Base-by-base conservation (phyloP, 306 rosid species). In the Carpinus fangiana region DNA sequence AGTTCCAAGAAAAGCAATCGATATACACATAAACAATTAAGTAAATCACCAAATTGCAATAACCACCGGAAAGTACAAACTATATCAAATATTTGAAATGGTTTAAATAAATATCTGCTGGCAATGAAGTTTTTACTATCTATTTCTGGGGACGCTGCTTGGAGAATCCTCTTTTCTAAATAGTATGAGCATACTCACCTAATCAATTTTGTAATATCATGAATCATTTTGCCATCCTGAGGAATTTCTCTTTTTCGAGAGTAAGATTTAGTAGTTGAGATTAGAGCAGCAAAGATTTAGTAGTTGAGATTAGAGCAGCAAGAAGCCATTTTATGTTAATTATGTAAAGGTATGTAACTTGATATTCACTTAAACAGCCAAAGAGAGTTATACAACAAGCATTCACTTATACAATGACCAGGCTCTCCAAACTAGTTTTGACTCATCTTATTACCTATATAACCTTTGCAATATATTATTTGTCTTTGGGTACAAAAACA, bases 181-280 rank as follows among this genome's bases (percentile, higher is more conserved):
- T 76, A 79, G 86, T 84, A 76, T 12, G 70, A 84, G 84, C 77
- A 68, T 59, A 72, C 85, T 82, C 82, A 85, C 87, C 84, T 70
- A 85, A 81, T 88, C 96, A 90, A 90, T 90, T 94, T 94, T 93
- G 93, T 90, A 86, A 87, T 84, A 56, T 79, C 80, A 84, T 83
- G 83, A 81, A 78, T 83, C 83, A 78, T 80, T 65, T 87, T 79
- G 38, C 76, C 81, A 53, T 82, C 79, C 68, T 59, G 71, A 81
- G 84, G 80, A 79, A 84, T 74, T 18, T 81, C 82, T 67, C 62
- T 76, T 78, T 65, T 45, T 80, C n/a, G n/a, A 73, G 76, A 74
- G 61, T 68, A 41, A 81, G 84, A 84, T 65, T 78, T 78, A 21
- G 26, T 72, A 73, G 86, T 74, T 78, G 57, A 76, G 79, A 78